A percentile compares a stretch with the other conserved stretches of the same genome.
Conservation (phyloP, 164 flowering plant genomes). For the Chimonanthus salicifolius region DNA sequence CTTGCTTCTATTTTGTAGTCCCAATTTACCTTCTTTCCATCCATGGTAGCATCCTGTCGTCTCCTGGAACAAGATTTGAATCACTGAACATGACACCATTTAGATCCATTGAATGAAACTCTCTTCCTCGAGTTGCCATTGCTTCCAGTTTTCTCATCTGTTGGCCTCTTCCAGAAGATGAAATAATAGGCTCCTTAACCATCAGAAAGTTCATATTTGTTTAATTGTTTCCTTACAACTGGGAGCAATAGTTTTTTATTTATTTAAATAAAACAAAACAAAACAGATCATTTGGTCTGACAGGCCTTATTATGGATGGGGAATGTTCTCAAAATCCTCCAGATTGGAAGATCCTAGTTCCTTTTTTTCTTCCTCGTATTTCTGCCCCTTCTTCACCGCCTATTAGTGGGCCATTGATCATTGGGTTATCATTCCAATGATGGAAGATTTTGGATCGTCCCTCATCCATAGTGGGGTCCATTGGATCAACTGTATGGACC, state of each 20-base stretch:
- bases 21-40: background rate
- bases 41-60: background rate
- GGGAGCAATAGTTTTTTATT: background rate
- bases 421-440: background rate
- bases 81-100: background rate
- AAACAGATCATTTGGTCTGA: background rate
- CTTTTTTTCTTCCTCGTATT: background rate
- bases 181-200: background rate
- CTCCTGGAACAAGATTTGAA: background rate
- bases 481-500: background rate
- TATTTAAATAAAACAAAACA: no score
- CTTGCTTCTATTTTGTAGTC: background rate
- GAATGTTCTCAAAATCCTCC: background rate
- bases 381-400: background rate
- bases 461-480: background rate
- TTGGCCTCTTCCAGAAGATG: constrained; percentile 7
- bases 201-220: background rate
- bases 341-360: background rate
- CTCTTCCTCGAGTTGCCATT: background rate
- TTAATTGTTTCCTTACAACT: background rate
- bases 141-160: background rate
- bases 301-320: background rate
- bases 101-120: background rate
- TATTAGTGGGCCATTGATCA: background rate
- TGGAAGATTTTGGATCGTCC: background rate